phyloP scores from a whole-genome alignment of 768 basidiomycete genomes.

The Trametes elegans region DNA sequence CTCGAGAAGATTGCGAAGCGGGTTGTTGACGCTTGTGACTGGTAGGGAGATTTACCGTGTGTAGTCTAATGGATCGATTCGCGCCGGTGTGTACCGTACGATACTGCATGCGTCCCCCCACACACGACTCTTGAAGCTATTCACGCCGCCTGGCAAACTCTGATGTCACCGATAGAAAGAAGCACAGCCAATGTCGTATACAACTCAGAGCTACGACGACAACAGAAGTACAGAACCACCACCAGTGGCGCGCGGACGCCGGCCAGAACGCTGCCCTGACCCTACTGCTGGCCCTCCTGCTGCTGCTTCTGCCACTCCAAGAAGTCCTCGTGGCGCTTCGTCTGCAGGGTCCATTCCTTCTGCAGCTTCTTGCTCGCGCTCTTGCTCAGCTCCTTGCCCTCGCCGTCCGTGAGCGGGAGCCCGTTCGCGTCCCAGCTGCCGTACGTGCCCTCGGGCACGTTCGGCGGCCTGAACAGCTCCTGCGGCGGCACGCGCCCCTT shows the following conservation, averaged over 20 bases:
- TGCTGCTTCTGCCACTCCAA: conserved; percentile 43
- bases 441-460: conserved; percentile 70
- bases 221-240: not conserved
- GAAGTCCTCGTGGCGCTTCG: conserved; percentile 79
- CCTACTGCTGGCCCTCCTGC: not conserved
- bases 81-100: too few species aligned
- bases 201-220: not conserved
- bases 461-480: conserved; percentile 83
- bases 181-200: not conserved
- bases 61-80: too few species aligned
- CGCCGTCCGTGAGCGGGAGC: conserved; percentile 78
- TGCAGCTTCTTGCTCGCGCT: conserved; percentile 69
- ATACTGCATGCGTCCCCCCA: too few species aligned
- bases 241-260: not conserved
- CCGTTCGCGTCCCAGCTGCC: conserved; percentile 84
- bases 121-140: too few species aligned
- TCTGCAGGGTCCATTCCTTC: conserved; percentile 74
- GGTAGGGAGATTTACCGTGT: conserved; percentile 40
- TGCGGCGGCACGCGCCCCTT: conserved; percentile 73
- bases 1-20: conserved; percentile 69
- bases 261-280: too few species aligned
- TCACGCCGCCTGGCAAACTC: too few species aligned
- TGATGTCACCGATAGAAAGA: not conserved
- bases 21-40: conserved; percentile 62
- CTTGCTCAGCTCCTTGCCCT: conserved; percentile 86